Percentiles rank a stretch among this genome's conserved stretches.
These are phyloP conservation scores for Metschnikowia dekortorum DNA, from an alignment of 805 yeast species.

Conservation along the genomic window DNA sequence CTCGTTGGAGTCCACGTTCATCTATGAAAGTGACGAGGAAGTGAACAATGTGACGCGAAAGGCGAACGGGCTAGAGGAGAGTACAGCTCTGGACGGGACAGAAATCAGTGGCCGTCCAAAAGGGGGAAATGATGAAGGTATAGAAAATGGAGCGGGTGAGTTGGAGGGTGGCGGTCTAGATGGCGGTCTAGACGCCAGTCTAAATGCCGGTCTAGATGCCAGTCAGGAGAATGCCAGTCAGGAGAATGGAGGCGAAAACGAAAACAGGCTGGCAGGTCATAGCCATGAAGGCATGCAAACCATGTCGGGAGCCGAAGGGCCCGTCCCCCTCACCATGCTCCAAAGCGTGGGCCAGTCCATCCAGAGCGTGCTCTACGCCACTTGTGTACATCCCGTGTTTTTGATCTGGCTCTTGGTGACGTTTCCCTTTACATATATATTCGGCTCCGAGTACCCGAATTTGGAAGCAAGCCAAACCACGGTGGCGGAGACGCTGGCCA, in stretches of 20 bases:
- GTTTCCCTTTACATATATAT: conserved; percentile 48
- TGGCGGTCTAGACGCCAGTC: no score
- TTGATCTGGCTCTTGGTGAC: conserved; percentile 49
- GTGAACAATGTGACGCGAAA: not conserved
- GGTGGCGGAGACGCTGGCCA: conserved; percentile 11
- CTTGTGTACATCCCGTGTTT: conserved; percentile 50
- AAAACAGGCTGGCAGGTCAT: no score
- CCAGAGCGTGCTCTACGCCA: conserved; percentile 40
- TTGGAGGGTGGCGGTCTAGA: no score
- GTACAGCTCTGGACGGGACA: no score
- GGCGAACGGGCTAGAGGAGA: not conserved
- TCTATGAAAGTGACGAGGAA: not conserved
- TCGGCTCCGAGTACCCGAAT: conserved; percentile 19
- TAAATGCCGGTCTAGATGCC: no score
- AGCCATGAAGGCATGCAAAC: not conserved
- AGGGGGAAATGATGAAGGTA: not conserved
- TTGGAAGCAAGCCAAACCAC: conserved; percentile 1
- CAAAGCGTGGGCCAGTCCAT: not conserved
- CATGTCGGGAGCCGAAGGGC: not conserved
- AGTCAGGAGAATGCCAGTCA: no score
- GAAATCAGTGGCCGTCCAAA: no score
- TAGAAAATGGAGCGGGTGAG: not conserved
- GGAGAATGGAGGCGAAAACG: no score
- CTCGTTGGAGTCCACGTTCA: conserved; percentile 8
- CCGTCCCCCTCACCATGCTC: not conserved